A percentile compares a stretch with the other conserved stretches of the same genome.
These are phyloP conservation scores for Oryza australiensis DNA, from an alignment of 176 grass and related monocot species.

Conservation along the genomic window DNA sequence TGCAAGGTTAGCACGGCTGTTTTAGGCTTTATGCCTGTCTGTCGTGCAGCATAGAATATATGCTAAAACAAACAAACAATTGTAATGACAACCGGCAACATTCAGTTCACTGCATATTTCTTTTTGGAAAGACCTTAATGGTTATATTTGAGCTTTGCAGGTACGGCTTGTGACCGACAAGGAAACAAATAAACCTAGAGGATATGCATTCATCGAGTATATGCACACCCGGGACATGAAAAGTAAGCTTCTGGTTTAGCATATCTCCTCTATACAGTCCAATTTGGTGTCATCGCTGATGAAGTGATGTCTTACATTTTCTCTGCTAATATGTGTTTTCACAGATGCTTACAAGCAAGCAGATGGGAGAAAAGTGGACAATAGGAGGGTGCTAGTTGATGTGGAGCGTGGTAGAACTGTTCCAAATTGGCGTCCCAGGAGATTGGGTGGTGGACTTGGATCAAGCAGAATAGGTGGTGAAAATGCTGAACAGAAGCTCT, in stretches of 20 bases:
- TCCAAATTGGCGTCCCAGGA: constrained; percentile 89
- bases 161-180: constrained; percentile 77
- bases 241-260: constrained; percentile 49
- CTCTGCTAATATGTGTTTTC: constrained; percentile 17
- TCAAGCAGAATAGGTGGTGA: constrained; percentile 79
- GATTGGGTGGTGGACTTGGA: constrained; percentile 96
- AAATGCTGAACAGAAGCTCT: constrained; percentile 47
- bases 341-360: constrained; percentile 91
- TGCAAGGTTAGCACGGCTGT: constrained; percentile 98
- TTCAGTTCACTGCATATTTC: constrained; percentile 1
- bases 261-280: neutral
- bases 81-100: constrained; percentile 9
- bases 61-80: constrained; percentile 40
- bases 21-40: constrained; percentile 93
- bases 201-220: constrained; percentile 92
- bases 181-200: constrained; percentile 78
- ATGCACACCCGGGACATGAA: constrained; percentile 93
- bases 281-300: neutral
- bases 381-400: constrained; percentile 75
- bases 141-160: constrained; percentile 53
- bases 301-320: neutral
- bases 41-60: constrained; percentile 86
- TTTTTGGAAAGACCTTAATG: constrained; percentile 19
- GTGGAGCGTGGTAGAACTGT: constrained; percentile 98
- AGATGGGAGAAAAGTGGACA: constrained; percentile 83